phyloP scores from a whole-genome alignment of 352 stramenopile species.

The Achlya hypogyna region DNA sequence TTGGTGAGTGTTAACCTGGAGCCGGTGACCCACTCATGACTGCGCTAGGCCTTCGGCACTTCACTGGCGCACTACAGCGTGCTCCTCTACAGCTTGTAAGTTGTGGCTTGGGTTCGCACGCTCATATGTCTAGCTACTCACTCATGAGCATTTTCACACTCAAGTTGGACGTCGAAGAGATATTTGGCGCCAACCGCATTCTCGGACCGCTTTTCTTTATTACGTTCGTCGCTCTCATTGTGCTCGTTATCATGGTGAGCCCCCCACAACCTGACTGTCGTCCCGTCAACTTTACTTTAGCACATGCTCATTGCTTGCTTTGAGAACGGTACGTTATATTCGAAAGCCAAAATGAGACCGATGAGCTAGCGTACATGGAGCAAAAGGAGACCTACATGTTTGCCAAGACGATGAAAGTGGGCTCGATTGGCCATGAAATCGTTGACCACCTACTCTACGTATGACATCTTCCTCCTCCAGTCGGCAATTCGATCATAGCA shows the following conservation, averaged over 20 bases:
- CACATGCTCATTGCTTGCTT: slow-evolving; percentile 21
- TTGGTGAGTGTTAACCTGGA: neutral
- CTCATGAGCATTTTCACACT: slow-evolving; percentile 19
- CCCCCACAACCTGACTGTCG: neutral
- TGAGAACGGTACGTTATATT: slow-evolving; percentile 9
- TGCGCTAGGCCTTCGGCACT: slow-evolving; percentile 5
- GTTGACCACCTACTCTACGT: slow-evolving; percentile 12
- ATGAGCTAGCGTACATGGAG: slow-evolving; percentile 13
- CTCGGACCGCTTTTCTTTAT: slow-evolving; percentile 16
- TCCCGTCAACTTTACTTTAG: neutral
- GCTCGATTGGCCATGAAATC: slow-evolving; percentile 6
- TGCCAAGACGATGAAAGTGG: slow-evolving; percentile 7
- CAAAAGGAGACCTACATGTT: slow-evolving; percentile 10
- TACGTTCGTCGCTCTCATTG: slow-evolving; percentile 13
- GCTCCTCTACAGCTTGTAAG: slow-evolving; percentile 17
- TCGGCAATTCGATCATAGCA: neutral
- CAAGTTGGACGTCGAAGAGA: slow-evolving; percentile 17
- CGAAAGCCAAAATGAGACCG: neutral
- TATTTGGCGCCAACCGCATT: slow-evolving; percentile 11
- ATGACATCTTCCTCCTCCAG: neutral
- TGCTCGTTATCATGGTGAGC: slow-evolving; percentile 14
- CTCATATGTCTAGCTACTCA: neutral
- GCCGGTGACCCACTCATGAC: no score
- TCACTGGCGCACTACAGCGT: slow-evolving; percentile 12
- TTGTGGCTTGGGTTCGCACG: neutral